Base-by-base conservation (phyloP, 73 alveolate genomes). In the Paramecium tetraurelia region DNA sequence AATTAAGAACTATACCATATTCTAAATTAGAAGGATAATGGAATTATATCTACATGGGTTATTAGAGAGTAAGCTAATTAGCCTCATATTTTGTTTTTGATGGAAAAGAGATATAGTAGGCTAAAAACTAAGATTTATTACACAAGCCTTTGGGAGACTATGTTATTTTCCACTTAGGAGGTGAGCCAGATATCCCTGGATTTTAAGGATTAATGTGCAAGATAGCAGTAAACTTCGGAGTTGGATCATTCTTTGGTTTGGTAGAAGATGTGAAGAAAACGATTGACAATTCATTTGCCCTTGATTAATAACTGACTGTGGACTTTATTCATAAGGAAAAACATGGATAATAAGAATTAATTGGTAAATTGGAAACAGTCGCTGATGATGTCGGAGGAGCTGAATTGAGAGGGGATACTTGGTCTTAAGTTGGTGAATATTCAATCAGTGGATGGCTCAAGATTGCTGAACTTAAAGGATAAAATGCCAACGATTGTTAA, bases 11-110 rank as follows among this genome's bases (percentile, higher is more conserved):
- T 0, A 80, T 80, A 2, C 31, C 35, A 16, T 80, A 80, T 46
- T 10, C 27, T 14, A 24, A 18, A 80, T 80, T 80, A 48, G 90
- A 80, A 14, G 90, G 90, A 80, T 46, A 80, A n/a, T 80, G 90
- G 90, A 80, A 80, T 22, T 80, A 80, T 80, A 33, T 80, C 6
- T 80, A 80, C 46, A 18, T 80, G 75, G 90, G 90, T 24, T 80
- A 80, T 48, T 44, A 40, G 22, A 80, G 90, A 80, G 18, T 10
- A 5, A 80, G 57, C 11, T 80, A 80, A 80, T 22, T 44, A 11
- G 90, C 75, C 0, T 31, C 43, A 40, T 80, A 41, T 24, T 80
- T 31, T 48, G 76, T 48, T 6, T 80, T 20, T 48, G 90, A 80
- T 80, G 72, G 57, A 36, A 72, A 72, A 29, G 59, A 72, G 3